Evolutionary conservation across 805 yeast genomes (phyloP), one percentile per base, ranked within the genome.

Genomic region (Clavispora asparagi): DNA sequence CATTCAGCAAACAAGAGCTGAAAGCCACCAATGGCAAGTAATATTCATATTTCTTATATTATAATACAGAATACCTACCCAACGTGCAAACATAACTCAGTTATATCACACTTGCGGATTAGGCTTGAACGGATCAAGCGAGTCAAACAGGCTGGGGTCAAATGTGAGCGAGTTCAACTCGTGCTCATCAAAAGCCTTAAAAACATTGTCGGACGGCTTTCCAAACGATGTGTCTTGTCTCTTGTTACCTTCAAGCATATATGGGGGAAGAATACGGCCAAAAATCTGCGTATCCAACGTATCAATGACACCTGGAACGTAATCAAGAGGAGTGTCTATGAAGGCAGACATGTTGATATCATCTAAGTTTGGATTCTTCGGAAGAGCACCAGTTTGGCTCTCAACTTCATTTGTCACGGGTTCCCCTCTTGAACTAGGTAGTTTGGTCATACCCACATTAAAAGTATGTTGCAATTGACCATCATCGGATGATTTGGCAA

Each of bases 221-320:
- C 32, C 31, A 6, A 33, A 16, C 2, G 23, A 12, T 7, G 37
- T 1, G n/a, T 26, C 29, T 16, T 37, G 48, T 39, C 46, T 47
- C 31, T 47, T 39, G 48, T 46, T 48, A n/a, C 49, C 48, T 45
- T 68, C 73, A 41, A 82, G 71, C 95, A 87, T 87, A 60, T 86
- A 87, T 3, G 95, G 94, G 2, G 96, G 96, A 41, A 87, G 60
- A 52, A 85, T 83, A 35, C 87, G 69, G 1, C 96, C 97, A 70
- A 89, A 89, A 16, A 89, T 75, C 58, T 87, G 91, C 58, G 87
- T 80, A 61, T 89, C 97, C 40, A 89, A 65, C 53, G 84, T 86
- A 61, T 89, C 96, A 73, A 89, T 85, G 38, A 87, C 83, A 5
- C 95, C 94, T 1, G 94, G 88, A 50, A 86, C 74, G 56, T 87